Percentiles rank a stretch among this genome's conserved stretches.
phyloP scores from a whole-genome alignment of 2,329 filamentous ascomycete species.

The Anisogramma anomala region DNA sequence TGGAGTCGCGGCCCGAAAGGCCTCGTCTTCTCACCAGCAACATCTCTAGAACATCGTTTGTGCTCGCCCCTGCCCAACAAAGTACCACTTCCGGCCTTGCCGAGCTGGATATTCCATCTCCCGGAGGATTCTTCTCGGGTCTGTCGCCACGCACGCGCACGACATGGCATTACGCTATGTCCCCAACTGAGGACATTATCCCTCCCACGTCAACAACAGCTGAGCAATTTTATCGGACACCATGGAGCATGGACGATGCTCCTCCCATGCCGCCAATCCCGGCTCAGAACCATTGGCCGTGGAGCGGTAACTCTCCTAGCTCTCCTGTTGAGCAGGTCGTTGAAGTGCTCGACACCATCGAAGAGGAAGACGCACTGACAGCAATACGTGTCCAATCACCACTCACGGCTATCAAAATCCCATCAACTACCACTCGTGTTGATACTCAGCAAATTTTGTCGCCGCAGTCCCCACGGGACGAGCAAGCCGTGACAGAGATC shows the following conservation, averaged over 20 bases:
- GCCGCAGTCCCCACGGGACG: constrained; percentile 33
- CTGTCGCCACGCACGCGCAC: constrained; percentile 63
- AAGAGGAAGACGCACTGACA: constrained; percentile 54
- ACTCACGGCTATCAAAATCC: constrained; percentile 22
- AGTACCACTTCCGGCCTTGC: constrained; percentile 61
- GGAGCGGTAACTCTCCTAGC: constrained; percentile 27
- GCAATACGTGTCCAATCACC: constrained; percentile 33
- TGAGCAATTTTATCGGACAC: constrained; percentile 78
- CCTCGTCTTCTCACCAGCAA: constrained; percentile 38
- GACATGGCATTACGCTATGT: constrained; percentile 60
- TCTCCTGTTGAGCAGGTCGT: constrained; percentile 56
- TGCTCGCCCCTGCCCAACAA: constrained; percentile 38
- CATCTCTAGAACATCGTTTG: constrained; percentile 20
- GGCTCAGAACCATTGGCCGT: constrained; percentile 27
- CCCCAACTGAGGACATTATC: constrained; percentile 37
- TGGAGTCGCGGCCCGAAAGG: constrained; percentile 42
- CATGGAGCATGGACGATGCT: constrained; percentile 48
- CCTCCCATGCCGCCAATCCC: constrained; percentile 21
- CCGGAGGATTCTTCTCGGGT: constrained; percentile 82
- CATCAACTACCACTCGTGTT: constrained; percentile 21
- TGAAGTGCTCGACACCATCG: constrained; percentile 41
- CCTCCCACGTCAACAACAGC: constrained; percentile 82
- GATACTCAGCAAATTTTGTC: constrained; percentile 22
- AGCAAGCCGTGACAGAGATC: constrained; percentile 53
- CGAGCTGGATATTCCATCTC: constrained; percentile 78